Evolutionary conservation across 2,329 filamentous ascomycete genomes (phyloP), one percentile per base, ranked within the genome.

Genomic region (Knufia fluminis): DNA sequence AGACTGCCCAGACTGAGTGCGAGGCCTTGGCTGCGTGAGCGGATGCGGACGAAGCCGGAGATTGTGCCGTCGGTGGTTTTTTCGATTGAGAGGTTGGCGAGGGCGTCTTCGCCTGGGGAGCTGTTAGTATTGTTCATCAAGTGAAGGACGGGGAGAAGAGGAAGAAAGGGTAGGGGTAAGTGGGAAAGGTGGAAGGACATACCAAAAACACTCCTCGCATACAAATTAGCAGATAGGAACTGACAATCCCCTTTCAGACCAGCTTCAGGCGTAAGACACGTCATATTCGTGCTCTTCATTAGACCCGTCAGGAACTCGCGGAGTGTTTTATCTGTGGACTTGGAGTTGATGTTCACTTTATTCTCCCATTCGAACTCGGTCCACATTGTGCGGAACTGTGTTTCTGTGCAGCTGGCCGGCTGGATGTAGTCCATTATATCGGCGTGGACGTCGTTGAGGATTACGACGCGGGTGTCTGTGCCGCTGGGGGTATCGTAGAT

Each of bases 371-470:
- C 92, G 59, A 98, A 98, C 66, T 98, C 92, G 32, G 92, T 98
- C 92, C 92, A 98, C 92, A 98, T 98, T n/a, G 88, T 94, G 52
- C 92, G 82, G 82, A 98, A 98, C 63, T 97, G 89, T 9, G 91
- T 96, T 74, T 98, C 92, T 3, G 88, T 92, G 75, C 92, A 98
- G 14, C 89, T 83, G 4, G 91, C 91, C 1, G 92, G 92, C 66
- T 97, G 91, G 62, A 98, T 98, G 72, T 98, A 98, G 71, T 98
- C 92, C 92, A 98, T 98, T 57, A 98, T 96, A 64, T 98, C 92
- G 50, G 97, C 91, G 63, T 98, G 92, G 24, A 98, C 82, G 66
- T 98, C 92, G 65, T 97, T 97, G 48, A 98, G 78, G 59, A 98
- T 98, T 49, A 98, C 92, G 7, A 98, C 92, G 58, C 95, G 94